Evolutionary conservation across 768 basidiomycete genomes (phyloP).

Genomic region (Tricholoma matsutake): DNA sequence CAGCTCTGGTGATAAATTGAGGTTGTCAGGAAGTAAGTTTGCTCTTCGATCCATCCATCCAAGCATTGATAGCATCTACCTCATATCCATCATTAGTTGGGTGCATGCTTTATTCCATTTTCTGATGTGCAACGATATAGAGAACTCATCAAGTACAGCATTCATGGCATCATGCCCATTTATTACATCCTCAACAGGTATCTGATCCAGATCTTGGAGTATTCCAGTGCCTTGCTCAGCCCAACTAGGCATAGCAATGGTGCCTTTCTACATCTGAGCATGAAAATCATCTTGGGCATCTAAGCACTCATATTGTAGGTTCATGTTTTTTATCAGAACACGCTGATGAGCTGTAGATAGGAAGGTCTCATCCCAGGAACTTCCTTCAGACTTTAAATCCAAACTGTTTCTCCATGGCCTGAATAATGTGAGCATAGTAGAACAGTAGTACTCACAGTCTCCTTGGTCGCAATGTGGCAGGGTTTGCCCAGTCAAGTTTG

Average conservation of each 20-base stretch:
- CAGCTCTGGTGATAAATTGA: no score
- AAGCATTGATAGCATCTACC: not conserved
- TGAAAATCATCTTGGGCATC: not conserved
- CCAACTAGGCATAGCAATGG: not conserved
- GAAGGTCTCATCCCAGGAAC: no score
- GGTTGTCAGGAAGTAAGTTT: not conserved
- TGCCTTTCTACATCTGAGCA: constrained; percentile 5
- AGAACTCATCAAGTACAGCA: not conserved
- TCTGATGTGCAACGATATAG: not conserved
- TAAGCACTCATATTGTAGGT: no score
- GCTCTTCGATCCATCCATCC: not conserved
- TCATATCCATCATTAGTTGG: not conserved
- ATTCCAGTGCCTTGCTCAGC: not conserved
- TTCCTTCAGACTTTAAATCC: no score
- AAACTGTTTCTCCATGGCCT: no score
- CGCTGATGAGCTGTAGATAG: no score
- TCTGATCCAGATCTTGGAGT: not conserved
- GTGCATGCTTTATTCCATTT: not conserved
- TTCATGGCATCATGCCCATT: not conserved
- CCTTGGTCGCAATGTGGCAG: no score
- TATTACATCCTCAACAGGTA: not conserved
- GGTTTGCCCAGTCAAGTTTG: no score
- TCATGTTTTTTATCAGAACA: no score
- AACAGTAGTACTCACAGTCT: no score
- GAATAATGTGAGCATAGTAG: no score